phyloP scores from a whole-genome alignment of 345 rosid species.

The Camelina laxa region DNA sequence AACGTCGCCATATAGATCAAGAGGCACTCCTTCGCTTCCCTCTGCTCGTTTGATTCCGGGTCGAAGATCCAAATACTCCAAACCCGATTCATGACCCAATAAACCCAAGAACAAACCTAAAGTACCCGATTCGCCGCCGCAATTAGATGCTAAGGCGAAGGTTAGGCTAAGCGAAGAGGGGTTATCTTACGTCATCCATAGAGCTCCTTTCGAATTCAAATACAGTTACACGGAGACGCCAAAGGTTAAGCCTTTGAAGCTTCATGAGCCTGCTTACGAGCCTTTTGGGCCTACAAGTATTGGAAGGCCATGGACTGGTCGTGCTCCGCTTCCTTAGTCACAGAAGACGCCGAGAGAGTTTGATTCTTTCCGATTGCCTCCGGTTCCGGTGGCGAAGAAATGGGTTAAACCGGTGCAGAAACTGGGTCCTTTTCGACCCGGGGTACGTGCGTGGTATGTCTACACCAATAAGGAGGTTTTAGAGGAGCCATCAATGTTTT shows the following conservation, averaged over 20 bases:
- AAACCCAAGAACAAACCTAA: constrained; percentile 50
- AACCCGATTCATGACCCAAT: constrained; percentile 44
- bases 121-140: constrained; percentile 39
- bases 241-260: constrained; percentile 71
- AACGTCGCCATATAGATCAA: constrained; percentile 56
- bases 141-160: constrained; percentile 48
- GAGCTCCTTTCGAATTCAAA: constrained; percentile 93
- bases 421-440: constrained; percentile 81
- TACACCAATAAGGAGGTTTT: constrained; percentile 73
- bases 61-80: constrained; percentile 77
- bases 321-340: constrained; percentile 76
- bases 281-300: constrained; percentile 89
- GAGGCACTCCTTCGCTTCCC: constrained; percentile 78
- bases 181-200: constrained; percentile 70
- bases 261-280: constrained; percentile 74
- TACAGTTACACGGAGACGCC: constrained; percentile 97
- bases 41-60: constrained; percentile 80
- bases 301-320: constrained; percentile 95
- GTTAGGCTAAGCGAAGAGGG: constrained; percentile 69
- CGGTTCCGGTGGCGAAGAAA: constrained; percentile 73
- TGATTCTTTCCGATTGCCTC: constrained; percentile 84
- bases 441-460: constrained; percentile 77
- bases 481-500: constrained; percentile 49
- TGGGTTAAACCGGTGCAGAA: constrained; percentile 87
- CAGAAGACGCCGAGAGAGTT: constrained; percentile 82